phyloP scores from a whole-genome alignment of 345 rosid species.

The Anastatica hierochuntica region DNA sequence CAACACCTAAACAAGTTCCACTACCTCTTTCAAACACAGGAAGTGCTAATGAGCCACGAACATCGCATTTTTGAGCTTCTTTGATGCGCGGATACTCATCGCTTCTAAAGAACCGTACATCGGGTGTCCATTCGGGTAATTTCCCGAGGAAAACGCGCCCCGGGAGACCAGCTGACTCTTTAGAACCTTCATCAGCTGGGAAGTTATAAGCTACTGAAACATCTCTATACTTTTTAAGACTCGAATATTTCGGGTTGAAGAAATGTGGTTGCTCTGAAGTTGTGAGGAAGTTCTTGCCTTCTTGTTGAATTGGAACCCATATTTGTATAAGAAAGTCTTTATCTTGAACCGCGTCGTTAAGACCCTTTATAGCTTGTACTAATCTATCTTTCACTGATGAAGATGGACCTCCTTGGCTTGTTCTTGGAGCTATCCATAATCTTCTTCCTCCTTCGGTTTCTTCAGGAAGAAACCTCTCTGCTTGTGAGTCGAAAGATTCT shows the following conservation, averaged over 20 bases:
- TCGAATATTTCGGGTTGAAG: constrained; percentile 39
- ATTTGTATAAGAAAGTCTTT: constrained; percentile 66
- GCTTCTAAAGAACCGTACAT: constrained; percentile 65
- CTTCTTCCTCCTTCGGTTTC: constrained; percentile 32
- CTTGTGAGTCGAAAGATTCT: too few species aligned
- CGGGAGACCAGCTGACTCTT: constrained; percentile 63
- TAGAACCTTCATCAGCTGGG: constrained; percentile 58
- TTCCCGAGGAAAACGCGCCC: constrained; percentile 77
- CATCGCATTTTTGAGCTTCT: constrained; percentile 51
- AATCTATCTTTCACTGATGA: constrained; percentile 54
- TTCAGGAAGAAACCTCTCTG: constrained; percentile 27
- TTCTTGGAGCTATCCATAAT: constrained; percentile 73
- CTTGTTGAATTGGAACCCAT: constrained; percentile 73
- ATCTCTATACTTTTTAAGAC: constrained; percentile 60
- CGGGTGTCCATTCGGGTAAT: constrained; percentile 95
- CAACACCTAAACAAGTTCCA: constrained; percentile 76
- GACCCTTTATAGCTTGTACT: constrained; percentile 37
- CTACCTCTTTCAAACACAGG: constrained; percentile 80
- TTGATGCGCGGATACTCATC: constrained; percentile 77
- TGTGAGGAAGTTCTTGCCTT: constrained; percentile 60
- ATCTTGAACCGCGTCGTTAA: constrained; percentile 47
- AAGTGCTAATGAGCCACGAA: constrained; percentile 76
- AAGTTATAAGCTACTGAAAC: constrained; percentile 59
- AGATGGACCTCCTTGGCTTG: too few species aligned
- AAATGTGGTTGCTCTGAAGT: constrained; percentile 70